Base-by-base conservation (phyloP, 768 basidiomycete genomes). In the Termitomyces bulborhizus region DNA sequence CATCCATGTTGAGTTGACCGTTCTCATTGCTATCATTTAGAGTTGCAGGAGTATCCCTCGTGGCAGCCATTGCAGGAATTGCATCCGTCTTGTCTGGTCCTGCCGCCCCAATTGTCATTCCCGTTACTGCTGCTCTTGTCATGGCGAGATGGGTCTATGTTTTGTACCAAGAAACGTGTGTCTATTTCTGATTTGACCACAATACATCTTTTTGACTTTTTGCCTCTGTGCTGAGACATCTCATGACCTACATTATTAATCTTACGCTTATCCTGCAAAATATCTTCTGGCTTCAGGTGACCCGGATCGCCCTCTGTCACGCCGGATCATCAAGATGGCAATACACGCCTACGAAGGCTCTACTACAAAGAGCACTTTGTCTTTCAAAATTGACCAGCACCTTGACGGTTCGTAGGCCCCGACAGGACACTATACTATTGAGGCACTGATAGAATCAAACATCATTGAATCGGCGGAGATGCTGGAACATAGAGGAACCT, bases 101-200 rank as follows among this genome's bases (percentile, higher is more conserved):
- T 12, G 60, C 56, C 3, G 62, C 56, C 9, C 63, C 63, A 3
- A 62, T 63, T 26, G 60, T 63, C 9, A 51, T 62, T 15, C 62
- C 63, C 37, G 57, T 64, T 15, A 60, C 59, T 18, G 63, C 56
- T 32, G 36, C 50, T 6, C 18, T 61, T 32, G 58, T 65, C 8
- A 51, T 63, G 29, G 57, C 55, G 13, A 61, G 59, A 36, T 67
- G 62, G 64, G 57, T 58, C 13, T 56, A 54, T 9, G 59, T 58
- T 26, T 45, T 63, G 15, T 65, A 67, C 51, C 41, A 56, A 26
- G 43, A 63, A 46, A 62, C 64, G 66, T 65, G 27, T 50, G 62
- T 27, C 27, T 3, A 24, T 43, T 11, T n/a, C 36, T 11, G 16
- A 21, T 44, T 48, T 27, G 11, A 41, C 27, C 2, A 42, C 3